Conservation (phyloP, 2,329 filamentous ascomycete species). For the Botryosphaeria dothidea region DNA sequence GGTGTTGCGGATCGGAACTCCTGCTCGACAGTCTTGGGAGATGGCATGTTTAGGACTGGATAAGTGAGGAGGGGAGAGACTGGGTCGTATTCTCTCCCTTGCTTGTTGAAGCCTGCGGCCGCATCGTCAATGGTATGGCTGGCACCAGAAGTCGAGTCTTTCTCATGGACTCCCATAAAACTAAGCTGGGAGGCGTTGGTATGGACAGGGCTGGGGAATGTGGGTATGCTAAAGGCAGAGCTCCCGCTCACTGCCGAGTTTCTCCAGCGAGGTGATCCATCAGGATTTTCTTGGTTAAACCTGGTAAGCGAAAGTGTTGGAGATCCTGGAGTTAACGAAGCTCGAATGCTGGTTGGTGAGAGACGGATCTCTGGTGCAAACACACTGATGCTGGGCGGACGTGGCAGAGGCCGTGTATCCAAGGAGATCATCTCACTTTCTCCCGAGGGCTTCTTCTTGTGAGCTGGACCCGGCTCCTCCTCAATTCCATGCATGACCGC, state of each 20-base stretch:
- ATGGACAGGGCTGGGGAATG: constrained; percentile 32
- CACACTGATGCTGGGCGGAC: constrained; percentile 30
- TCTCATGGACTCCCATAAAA: neutral
- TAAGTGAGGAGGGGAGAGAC: constrained; percentile 25
- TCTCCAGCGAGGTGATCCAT: constrained; percentile 15
- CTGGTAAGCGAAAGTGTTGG: constrained; percentile 39
- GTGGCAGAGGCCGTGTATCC: constrained; percentile 26
- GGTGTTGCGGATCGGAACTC: neutral
- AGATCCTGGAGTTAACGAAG: constrained; percentile 43
- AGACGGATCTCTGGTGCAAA: constrained; percentile 40
- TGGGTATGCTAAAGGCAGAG: constrained; percentile 38
- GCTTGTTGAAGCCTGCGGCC: neutral
- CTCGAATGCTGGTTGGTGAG: constrained; percentile 34
- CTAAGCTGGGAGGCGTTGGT: neutral
- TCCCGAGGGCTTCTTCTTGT: neutral
- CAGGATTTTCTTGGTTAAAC: constrained; percentile 23
- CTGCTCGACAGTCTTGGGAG: neutral
- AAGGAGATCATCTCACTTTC: constrained; percentile 20
- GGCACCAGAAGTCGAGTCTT: neutral
- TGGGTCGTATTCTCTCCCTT: constrained; percentile 24
- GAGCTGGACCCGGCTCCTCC: constrained; percentile 33
- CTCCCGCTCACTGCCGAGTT: constrained; percentile 29
- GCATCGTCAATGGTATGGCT: too few relatives aligned
- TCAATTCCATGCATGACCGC: constrained; percentile 38
- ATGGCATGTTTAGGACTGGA: neutral